Conservation (phyloP, 306 rosid species). For the Trichosanthes cucumerina region DNA sequence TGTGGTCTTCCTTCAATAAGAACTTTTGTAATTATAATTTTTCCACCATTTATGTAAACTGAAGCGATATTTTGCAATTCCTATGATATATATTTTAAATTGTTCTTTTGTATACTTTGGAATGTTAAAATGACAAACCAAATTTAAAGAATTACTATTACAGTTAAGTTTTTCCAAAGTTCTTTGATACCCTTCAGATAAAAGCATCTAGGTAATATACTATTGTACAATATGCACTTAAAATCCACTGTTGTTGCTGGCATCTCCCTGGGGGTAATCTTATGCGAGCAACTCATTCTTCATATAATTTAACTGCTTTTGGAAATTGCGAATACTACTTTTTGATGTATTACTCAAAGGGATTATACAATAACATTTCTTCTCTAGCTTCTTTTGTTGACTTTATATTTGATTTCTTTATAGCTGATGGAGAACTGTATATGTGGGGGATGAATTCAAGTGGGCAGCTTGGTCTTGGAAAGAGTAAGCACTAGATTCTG, state of each 20-base stretch:
- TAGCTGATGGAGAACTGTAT: constrained; percentile 82
- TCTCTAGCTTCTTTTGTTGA: neutral
- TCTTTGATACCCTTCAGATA: neutral
- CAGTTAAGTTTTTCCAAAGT: neutral
- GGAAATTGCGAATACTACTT: neutral
- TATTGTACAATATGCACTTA: neutral
- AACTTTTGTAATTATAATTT: neutral
- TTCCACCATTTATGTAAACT: neutral
- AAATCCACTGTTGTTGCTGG: neutral
- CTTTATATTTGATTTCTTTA: neutral
- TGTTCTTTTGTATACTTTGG: neutral
- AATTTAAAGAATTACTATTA: neutral
- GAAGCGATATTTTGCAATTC: neutral
- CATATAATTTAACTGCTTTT: neutral
- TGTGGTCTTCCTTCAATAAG: neutral
- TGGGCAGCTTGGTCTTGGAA: constrained; percentile 97
- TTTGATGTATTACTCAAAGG: neutral
- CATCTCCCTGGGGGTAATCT: neutral
- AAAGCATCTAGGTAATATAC: neutral
- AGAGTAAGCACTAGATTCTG: constrained; percentile 43
- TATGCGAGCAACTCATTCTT: neutral
- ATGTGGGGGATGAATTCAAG: constrained; percentile 86
- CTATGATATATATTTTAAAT: neutral
- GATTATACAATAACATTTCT: neutral
- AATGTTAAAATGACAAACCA: neutral